Percentiles rank a stretch among this genome's conserved stretches.
phyloP scores from a whole-genome alignment of 805 yeast genomes.

The Suhomyces sp. region DNA sequence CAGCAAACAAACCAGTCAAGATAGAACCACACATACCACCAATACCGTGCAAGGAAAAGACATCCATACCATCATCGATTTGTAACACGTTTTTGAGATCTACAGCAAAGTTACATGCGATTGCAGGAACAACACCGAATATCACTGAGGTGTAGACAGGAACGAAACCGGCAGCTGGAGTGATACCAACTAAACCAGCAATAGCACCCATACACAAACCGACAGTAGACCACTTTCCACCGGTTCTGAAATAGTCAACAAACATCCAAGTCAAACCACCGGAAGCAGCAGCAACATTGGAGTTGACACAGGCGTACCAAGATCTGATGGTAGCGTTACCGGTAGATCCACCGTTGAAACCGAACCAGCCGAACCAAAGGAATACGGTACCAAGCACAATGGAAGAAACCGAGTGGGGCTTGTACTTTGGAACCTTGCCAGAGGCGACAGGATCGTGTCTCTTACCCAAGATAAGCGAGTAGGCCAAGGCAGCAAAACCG shows the following conservation, averaged over 20 bases:
- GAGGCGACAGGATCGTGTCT: constrained; percentile 78
- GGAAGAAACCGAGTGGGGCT: constrained; percentile 88
- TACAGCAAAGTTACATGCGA: constrained; percentile 81
- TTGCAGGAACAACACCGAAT: constrained; percentile 75
- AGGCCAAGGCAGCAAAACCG: constrained; percentile 93
- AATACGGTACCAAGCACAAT: constrained; percentile 91
- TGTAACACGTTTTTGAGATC: constrained; percentile 68
- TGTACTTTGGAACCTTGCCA: constrained; percentile 77
- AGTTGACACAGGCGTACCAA: constrained; percentile 89
- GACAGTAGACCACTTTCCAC: constrained; percentile 87
- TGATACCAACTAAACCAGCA: constrained; percentile 91
- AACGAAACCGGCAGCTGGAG: constrained; percentile 96
- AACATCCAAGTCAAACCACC: constrained; percentile 96
- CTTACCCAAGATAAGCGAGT: constrained; percentile 88
- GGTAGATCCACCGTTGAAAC: constrained; percentile 97
- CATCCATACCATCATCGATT: constrained; percentile 94
- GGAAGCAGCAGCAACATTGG: constrained; percentile 88
- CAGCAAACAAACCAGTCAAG: constrained; percentile 89
- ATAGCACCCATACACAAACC: constrained; percentile 94
- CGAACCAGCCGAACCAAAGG: constrained; percentile 99
- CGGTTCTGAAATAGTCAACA: constrained; percentile 81
- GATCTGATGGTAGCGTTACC: constrained; percentile 92
- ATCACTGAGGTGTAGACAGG: constrained; percentile 87
- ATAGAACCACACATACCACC: constrained; percentile 87
- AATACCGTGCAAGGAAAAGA: constrained; percentile 88